Evolutionary conservation across 1,284 basidiomycete species (phyloP), one percentile per base, ranked within the genome.

Genomic region (Ceratobasidium sp.): DNA sequence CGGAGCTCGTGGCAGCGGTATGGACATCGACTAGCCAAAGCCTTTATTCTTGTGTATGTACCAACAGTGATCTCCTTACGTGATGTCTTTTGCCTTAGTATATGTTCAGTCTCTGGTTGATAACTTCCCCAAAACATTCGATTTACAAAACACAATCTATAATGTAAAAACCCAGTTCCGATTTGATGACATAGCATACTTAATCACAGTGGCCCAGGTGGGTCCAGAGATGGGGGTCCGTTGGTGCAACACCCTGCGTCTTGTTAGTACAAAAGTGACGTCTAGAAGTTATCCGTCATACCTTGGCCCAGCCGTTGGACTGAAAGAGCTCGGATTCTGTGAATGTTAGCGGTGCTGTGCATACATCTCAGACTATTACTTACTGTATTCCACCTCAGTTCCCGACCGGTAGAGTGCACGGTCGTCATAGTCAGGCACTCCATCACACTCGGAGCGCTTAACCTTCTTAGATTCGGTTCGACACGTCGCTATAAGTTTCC

Each of bases 1-100:
- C 4, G 70, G 70, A 25, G 65, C 45, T 20, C 57, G 70, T 22
- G 62, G 60, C 25, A 60, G 70, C n/a, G 68, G 70, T 29, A 65
- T 65, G 60, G 60, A 65, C 12, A 49, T 65, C 20, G 60, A 65
- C 34, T 65, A 65, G 49, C 34, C 34, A 25, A 29, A 20, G 13
- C 20, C 42, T 32, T 32, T 62, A 22, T 20, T 45, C 22, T 53
- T 27, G 17, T 65, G 47, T 65, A 52, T 53, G 60, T 65, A 42
- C 35, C 35, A 53, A 65, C 47, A 53, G 35, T 50, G 15, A n/a
- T 40, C 31, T 25, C 25, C 60, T 4, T 52, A 42, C 43, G 25
- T 52, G 49, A 47, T 65, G 49, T 40, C 6, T 31, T 42, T 22
- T 42, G 8, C 5, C 54, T 40, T 34, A 56, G 38, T n/a, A n/a